phyloP scores from a whole-genome alignment of 208 protist species.

The Acanthamoeba castellanii region DNA sequence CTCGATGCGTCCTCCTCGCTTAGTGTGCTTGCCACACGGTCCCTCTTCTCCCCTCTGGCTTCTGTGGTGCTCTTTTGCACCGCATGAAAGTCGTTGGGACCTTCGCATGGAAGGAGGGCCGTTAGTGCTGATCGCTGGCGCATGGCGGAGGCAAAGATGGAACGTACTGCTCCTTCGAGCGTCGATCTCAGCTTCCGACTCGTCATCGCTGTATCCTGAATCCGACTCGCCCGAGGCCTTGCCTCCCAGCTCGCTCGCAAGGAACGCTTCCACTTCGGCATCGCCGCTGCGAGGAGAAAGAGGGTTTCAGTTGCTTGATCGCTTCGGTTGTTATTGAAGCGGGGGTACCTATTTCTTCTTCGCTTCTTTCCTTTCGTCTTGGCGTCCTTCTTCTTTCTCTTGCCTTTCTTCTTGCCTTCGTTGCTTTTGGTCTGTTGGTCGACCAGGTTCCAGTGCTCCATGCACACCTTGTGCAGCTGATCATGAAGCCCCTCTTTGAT shows the following conservation, averaged over 20 bases:
- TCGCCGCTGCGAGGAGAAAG: neutral
- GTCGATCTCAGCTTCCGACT: neutral
- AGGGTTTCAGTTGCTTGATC: no score
- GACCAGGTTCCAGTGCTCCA: slow-evolving; percentile 66
- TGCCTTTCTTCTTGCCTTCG: neutral
- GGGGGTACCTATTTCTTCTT: slow-evolving; percentile 35
- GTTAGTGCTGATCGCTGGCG: neutral
- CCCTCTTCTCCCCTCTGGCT: neutral
- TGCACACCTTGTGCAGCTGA: slow-evolving; percentile 59
- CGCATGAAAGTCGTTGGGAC: slow-evolving; percentile 27
- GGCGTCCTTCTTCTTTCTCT: slow-evolving; percentile 2
- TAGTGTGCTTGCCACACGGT: slow-evolving; percentile 15
- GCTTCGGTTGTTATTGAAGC: neutral
- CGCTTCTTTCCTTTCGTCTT: neutral
- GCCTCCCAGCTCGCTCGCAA: slow-evolving; percentile 32
- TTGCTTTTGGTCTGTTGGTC: slow-evolving; percentile 54
- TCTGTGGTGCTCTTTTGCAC: neutral
- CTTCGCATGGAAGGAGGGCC: neutral
- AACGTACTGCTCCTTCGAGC: neutral
- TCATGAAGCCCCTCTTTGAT: slow-evolving; percentile 25
- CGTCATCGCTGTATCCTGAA: neutral
- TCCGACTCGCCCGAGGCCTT: slow-evolving; percentile 38
- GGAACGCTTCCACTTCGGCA: slow-evolving; percentile 53
- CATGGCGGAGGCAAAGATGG: neutral
- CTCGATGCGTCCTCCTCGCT: slow-evolving; percentile 64